Evolutionary conservation across 345 rosid genomes (phyloP).

Genomic region (Eucalyptus fibrosa): DNA sequence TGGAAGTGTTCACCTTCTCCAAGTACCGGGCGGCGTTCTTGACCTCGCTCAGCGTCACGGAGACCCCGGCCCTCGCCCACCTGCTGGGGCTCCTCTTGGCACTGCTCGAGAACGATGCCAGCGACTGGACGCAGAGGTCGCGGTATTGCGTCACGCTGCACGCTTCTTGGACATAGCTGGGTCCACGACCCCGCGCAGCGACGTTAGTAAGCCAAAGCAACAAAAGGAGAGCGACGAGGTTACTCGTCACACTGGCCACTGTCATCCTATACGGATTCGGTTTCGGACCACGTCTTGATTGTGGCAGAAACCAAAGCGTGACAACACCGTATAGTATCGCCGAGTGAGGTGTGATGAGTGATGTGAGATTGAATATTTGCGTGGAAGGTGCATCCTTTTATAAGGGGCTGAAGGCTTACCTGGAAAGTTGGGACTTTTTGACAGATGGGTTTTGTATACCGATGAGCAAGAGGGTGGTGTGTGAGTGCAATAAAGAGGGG

Average conservation of each 20-base stretch:
- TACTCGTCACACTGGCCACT: not conserved
- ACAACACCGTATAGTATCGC: not conserved
- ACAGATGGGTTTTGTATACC: not conserved
- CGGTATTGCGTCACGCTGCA: conserved; percentile 67
- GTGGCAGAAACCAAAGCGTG: not conserved
- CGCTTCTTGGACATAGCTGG: conserved; percentile 44
- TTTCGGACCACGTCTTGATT: not conserved
- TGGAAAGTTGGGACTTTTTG: not conserved
- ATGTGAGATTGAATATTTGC: not conserved
- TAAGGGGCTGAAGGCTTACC: not conserved
- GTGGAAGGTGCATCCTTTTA: not conserved
- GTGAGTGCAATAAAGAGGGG: conserved; percentile 7
- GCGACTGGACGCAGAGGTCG: conserved; percentile 42
- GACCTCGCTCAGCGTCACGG: conserved; percentile 52
- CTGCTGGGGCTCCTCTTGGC: conserved; percentile 56
- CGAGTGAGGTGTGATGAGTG: not conserved
- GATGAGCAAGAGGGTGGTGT: conserved; percentile 21
- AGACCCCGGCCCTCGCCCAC: conserved; percentile 87
- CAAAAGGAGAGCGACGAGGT: not conserved
- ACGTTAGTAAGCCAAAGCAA: conserved; percentile 4
- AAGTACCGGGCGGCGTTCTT: conserved; percentile 21
- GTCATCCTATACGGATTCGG: not conserved
- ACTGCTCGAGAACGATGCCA: conserved; percentile 39
- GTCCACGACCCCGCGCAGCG: not conserved
- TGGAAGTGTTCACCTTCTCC: conserved; percentile 3